phyloP scores from a whole-genome alignment of 208 protist genomes.

The Trypanosoma congolense region DNA sequence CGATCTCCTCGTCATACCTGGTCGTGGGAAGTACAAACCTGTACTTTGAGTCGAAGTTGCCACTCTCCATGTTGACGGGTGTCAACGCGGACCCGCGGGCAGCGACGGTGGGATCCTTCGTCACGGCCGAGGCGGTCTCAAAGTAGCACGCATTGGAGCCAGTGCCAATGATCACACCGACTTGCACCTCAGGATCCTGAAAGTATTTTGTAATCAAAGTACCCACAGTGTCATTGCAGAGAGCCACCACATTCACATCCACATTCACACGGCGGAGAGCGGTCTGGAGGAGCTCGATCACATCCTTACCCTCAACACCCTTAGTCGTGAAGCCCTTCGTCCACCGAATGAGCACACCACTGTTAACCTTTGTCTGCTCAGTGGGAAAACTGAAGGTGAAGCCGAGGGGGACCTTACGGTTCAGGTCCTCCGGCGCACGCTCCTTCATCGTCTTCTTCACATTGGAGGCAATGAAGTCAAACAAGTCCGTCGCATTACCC shows the following conservation, averaged over 20 bases:
- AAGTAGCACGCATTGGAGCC: slow-evolving; percentile 90
- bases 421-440: slow-evolving; percentile 58
- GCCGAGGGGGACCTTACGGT: slow-evolving; percentile 60
- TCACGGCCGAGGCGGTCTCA: slow-evolving; percentile 66
- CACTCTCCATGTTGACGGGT: slow-evolving; percentile 91
- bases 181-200: slow-evolving; percentile 46
- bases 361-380: slow-evolving; percentile 71
- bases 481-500: slow-evolving; percentile 62
- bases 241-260: slow-evolving; percentile 76
- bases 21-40: slow-evolving; percentile 68
- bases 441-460: slow-evolving; percentile 60
- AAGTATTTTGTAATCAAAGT: slow-evolving; percentile 80
- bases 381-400: slow-evolving; percentile 93
- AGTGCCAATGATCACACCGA: slow-evolving; percentile 89
- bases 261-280: slow-evolving; percentile 55
- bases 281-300: slow-evolving; percentile 79
- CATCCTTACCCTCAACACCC: slow-evolving; percentile 82
- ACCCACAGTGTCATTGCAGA: slow-evolving; percentile 91
- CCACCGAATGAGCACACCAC: slow-evolving; percentile 84
- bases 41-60: slow-evolving; percentile 85
- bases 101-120: slow-evolving; percentile 57
- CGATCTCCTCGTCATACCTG: slow-evolving; percentile 67
- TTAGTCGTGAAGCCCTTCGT: slow-evolving; percentile 90
- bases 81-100: slow-evolving; percentile 39
- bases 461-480: slow-evolving; percentile 82